phyloP scores from a whole-genome alignment of 192 early-diverging fungal species.

The Borealophlyctis nickersoniae region DNA sequence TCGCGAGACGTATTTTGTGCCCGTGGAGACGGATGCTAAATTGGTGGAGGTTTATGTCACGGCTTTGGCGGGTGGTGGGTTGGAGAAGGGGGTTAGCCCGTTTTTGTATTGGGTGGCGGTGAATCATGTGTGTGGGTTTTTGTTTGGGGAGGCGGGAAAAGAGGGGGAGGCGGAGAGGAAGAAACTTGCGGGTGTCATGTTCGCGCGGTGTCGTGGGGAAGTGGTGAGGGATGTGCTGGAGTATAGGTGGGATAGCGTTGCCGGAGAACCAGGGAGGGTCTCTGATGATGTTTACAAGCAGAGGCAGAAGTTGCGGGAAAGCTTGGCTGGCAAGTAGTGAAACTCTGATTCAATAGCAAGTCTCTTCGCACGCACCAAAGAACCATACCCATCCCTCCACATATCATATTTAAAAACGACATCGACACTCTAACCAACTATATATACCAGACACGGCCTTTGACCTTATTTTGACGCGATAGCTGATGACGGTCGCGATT shows the following conservation, averaged over 20 bases:
- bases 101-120: constrained; percentile 6
- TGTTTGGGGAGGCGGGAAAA: neutral
- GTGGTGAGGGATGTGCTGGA: neutral
- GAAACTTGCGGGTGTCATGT: neutral
- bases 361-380: too few species aligned
- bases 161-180: neutral
- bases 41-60: neutral
- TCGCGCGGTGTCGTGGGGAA: neutral
- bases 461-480: too few species aligned
- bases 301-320: too few species aligned
- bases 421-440: too few species aligned
- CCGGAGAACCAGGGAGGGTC: too few species aligned
- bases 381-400: too few species aligned
- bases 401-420: too few species aligned
- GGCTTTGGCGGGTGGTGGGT: neutral
- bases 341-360: too few species aligned
- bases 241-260: neutral
- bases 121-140: constrained; percentile 1
- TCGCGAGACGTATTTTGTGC: neutral
- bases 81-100: neutral
- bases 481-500: constrained; percentile 25
- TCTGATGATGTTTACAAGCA: too few species aligned
- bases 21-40: constrained; percentile 4
- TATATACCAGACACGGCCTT: too few species aligned
- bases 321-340: too few species aligned